Conservation (phyloP, 352 stramenopile genomes). For the Globisporangium cystogenes region DNA sequence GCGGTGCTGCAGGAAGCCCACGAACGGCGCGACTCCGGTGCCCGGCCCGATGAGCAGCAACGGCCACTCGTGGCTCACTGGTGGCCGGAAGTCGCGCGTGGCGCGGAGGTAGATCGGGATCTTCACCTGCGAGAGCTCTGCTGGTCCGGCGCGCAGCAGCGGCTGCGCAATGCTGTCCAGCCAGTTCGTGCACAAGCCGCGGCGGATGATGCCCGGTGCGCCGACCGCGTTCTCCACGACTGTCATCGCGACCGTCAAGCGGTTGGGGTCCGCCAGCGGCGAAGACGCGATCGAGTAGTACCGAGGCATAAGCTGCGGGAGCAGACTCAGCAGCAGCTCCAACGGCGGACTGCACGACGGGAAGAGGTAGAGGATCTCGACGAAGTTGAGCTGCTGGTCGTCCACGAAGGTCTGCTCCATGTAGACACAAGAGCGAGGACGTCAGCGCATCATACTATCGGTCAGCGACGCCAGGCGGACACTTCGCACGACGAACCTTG, state of each 20-base stretch:
- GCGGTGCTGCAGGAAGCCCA: slow-evolving; percentile 94
- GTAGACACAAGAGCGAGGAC: too few relatives aligned
- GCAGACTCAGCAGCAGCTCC: slow-evolving; percentile 76
- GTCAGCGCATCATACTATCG: too few relatives aligned
- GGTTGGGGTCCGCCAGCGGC: slow-evolving; percentile 63
- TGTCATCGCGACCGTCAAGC: slow-evolving; percentile 88
- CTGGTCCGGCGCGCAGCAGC: slow-evolving; percentile 15
- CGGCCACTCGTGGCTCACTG: slow-evolving; percentile 68
- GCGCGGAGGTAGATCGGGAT: slow-evolving; percentile 89
- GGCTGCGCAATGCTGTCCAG: slow-evolving; percentile 41
- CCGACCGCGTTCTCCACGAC: slow-evolving; percentile 85
- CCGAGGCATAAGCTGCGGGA: slow-evolving; percentile 89
- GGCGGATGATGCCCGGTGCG: slow-evolving; percentile 26
- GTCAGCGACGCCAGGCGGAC: too few relatives aligned
- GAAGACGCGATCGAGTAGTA: slow-evolving; percentile 96
- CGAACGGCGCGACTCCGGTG: slow-evolving; percentile 95
- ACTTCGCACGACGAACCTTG: too few relatives aligned
- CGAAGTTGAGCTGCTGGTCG: slow-evolving; percentile 83
- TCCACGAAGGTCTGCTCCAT: slow-evolving; percentile 81
- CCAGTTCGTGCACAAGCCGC: slow-evolving; percentile 65
- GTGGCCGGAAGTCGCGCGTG: slow-evolving; percentile 89
- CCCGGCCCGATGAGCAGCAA: slow-evolving; percentile 95
- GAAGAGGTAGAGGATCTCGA: slow-evolving; percentile 92
- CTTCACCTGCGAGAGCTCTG: slow-evolving; percentile 11
- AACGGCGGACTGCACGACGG: slow-evolving; percentile 89